Conservation (phyloP, 2,329 filamentous ascomycete species). For the Metarhizium robertsii region DNA sequence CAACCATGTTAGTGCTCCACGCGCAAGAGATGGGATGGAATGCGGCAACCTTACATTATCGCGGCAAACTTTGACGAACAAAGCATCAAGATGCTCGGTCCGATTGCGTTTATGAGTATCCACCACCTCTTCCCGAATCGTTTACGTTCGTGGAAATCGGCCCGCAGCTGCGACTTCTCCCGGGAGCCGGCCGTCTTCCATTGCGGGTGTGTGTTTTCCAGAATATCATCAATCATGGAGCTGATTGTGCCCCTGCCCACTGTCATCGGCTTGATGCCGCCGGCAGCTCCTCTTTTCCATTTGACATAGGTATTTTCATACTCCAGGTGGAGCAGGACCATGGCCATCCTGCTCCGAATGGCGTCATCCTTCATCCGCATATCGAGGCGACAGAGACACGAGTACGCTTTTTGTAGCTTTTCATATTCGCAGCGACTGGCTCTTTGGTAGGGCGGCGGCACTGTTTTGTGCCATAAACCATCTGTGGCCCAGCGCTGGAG, state of each 20-base stretch:
- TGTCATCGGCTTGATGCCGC: not conserved
- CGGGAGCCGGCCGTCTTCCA: not conserved
- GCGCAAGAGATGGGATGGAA: too few relatives aligned
- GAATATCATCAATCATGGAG: constrained; percentile 2
- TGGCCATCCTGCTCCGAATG: constrained; percentile 2
- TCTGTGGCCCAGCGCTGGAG: too few relatives aligned
- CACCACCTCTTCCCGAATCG: constrained; percentile 5
- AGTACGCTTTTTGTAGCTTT: constrained; percentile 1
- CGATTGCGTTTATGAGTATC: not conserved
- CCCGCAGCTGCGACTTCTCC: not conserved
- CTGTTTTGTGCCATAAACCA: too few relatives aligned
- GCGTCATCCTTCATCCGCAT: constrained; percentile 3
- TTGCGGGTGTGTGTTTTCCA: not conserved
- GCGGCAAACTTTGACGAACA: too few relatives aligned
- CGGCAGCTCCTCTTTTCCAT: not conserved
- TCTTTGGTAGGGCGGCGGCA: too few relatives aligned
- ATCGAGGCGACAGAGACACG: not conserved
- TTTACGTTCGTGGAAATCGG: constrained; percentile 4
- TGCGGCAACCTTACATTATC: too few relatives aligned
- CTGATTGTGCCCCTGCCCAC: constrained; percentile 1
- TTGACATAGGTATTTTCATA: not conserved
- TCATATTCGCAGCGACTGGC: not conserved
- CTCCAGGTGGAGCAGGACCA: constrained; percentile 1
- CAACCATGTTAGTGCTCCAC: too few relatives aligned
- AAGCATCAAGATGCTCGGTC: not conserved